Percentiles rank a stretch among this genome's conserved stretches.
Conservation (phyloP, 2,329 filamentous ascomycete genomes). For the Paecilomyces niveus region DNA sequence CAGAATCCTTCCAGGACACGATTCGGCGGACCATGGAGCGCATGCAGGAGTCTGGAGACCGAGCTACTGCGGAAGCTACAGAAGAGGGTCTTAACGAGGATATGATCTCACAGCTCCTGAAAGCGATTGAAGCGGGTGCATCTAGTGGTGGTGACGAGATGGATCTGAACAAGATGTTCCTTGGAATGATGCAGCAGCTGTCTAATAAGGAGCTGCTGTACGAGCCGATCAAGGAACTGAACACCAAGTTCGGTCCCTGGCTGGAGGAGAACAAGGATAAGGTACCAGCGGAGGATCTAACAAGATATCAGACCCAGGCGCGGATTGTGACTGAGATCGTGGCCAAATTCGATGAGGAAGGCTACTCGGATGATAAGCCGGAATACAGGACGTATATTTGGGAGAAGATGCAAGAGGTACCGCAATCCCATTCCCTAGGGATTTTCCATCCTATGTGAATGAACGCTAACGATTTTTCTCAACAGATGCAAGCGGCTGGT, state of each 20-base stretch:
- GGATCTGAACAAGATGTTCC: slow-evolving; percentile 87
- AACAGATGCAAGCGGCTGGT: slow-evolving; percentile 91
- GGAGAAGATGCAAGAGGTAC: slow-evolving; percentile 93
- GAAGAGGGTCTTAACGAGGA: slow-evolving; percentile 63
- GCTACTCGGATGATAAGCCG: slow-evolving; percentile 74
- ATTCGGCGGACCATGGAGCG: slow-evolving; percentile 93
- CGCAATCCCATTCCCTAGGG: slow-evolving; percentile 18
- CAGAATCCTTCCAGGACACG: slow-evolving; percentile 79
- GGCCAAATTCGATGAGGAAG: slow-evolving; percentile 72
- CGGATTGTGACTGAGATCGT: slow-evolving; percentile 78
- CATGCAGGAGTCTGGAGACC: slow-evolving; percentile 82
- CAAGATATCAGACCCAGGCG: slow-evolving; percentile 75
- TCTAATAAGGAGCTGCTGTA: slow-evolving; percentile 98
- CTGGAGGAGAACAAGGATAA: slow-evolving; percentile 67
- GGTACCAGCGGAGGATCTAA: slow-evolving; percentile 60
- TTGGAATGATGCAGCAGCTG: slow-evolving; percentile 98
- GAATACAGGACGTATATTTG: slow-evolving; percentile 87
- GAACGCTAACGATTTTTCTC: slow-evolving; percentile 6
- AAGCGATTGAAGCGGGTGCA: slow-evolving; percentile 67
- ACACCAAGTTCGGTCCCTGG: slow-evolving; percentile 90
- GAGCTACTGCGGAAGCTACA: slow-evolving; percentile 70
- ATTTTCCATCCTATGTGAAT: not conserved
- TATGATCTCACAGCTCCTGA: slow-evolving; percentile 84
- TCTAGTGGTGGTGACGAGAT: slow-evolving; percentile 59
- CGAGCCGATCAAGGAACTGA: slow-evolving; percentile 95